A percentile compares a stretch with the other conserved stretches of the same genome.
Conservation (phyloP, 495 filamentous ascomycete species). For the Trichoderma gamsii region DNA sequence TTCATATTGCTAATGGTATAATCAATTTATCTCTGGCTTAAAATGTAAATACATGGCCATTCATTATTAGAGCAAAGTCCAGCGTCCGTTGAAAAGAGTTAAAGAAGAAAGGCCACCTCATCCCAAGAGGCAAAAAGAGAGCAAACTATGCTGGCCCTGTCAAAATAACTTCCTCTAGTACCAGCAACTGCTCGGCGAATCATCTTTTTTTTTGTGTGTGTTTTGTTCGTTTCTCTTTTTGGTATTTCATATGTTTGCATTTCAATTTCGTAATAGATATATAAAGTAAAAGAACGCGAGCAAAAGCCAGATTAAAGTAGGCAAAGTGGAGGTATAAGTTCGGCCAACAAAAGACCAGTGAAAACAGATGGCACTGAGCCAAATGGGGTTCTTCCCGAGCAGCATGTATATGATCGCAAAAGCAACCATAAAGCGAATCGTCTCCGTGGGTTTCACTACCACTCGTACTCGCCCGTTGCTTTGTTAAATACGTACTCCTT, state of each 20-base stretch:
- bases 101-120: not conserved
- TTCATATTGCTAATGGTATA: not conserved
- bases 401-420: not conserved
- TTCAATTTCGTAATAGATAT: not conserved
- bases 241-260: not conserved
- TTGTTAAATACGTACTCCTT: slow-evolving; percentile 99
- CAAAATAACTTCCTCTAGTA: too few species aligned
- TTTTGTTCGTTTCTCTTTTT: not conserved
- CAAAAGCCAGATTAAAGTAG: slow-evolving; percentile 3
- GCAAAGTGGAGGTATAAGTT: not conserved
- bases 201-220: not conserved
- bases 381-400: too few species aligned
- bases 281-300: not conserved
- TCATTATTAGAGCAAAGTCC: not conserved
- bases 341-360: not conserved
- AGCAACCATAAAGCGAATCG: not conserved
- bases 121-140: not conserved
- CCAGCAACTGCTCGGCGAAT: not conserved
- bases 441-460: slow-evolving; percentile 49
- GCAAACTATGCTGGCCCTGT: too few species aligned
- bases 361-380: too few species aligned
- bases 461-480: slow-evolving; percentile 93
- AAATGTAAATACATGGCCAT: not conserved
- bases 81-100: not conserved
- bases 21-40: not conserved